phyloP scores from a whole-genome alignment of 495 filamentous ascomycete species.

The Podospora fimiseda region DNA sequence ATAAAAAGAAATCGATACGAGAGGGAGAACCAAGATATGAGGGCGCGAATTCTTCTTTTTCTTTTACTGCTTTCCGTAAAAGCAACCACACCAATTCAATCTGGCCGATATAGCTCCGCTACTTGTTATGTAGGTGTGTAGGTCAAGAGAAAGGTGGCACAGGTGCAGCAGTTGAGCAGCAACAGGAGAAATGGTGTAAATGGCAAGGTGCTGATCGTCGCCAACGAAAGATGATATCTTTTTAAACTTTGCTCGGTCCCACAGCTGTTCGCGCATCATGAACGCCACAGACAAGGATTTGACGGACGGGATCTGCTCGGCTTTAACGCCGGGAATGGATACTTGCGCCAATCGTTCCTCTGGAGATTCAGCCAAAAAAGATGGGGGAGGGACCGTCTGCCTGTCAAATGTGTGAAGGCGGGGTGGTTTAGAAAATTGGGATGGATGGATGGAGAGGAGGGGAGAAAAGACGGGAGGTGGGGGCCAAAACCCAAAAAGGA shows the following conservation, averaged over 20 bases:
- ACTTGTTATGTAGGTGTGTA: background rate
- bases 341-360: conserved; percentile 1
- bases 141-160: background rate
- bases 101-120: conserved; percentile 22
- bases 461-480: too few relatives aligned
- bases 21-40: conserved; percentile 1
- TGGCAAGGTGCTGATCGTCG: background rate
- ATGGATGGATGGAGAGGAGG: too few relatives aligned
- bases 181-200: background rate
- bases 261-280: conserved; percentile 7
- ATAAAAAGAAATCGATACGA: background rate
- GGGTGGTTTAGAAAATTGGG: background rate
- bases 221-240: background rate
- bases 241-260: conserved; percentile 1
- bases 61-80: background rate
- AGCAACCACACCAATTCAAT: background rate
- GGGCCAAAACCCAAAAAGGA: background rate
- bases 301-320: conserved; percentile 16
- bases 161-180: background rate
- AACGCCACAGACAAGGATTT: conserved; percentile 15
- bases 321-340: conserved; percentile 22
- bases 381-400: background rate
- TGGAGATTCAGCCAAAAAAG: conserved; percentile 21
- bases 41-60: background rate
- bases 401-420: background rate